phyloP scores from a whole-genome alignment of 768 basidiomycete species.

The Tricholoma saponaceum region DNA sequence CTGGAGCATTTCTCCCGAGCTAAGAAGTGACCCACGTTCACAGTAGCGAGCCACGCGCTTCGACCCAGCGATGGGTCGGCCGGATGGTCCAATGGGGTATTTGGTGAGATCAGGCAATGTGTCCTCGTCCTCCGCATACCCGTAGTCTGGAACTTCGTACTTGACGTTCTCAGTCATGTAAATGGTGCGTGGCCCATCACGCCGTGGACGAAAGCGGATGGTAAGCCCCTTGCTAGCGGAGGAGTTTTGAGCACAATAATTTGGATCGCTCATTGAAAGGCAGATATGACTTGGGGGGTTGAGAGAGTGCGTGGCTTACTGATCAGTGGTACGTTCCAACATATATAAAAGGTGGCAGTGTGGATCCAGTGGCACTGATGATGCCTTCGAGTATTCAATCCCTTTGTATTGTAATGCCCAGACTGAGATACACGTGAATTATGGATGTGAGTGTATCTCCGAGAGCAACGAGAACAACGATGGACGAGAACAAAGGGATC shows the following conservation, averaged over 20 bases:
- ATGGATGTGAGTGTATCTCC: not conserved
- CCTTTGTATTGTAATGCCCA: not conserved
- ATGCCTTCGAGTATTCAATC: not conserved
- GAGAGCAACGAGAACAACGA: not conserved
- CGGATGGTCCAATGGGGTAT: slow-evolving; percentile 2
- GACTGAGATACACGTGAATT: not conserved
- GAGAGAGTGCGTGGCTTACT: not conserved
- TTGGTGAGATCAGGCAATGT: not conserved
- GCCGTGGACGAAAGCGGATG: not conserved
- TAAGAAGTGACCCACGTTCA: not conserved
- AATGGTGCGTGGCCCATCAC: not conserved
- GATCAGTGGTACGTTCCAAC: not conserved
- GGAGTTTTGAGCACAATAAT: not conserved
- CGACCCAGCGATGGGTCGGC: slow-evolving; percentile 10
- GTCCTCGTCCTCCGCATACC: not conserved
- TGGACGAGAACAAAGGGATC: not conserved
- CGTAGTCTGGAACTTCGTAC: not conserved
- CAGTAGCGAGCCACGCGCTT: slow-evolving; percentile 9
- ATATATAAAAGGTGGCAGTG: not conserved
- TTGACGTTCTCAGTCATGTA: not conserved
- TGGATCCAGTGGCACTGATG: not conserved
- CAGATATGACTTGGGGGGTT: not conserved
- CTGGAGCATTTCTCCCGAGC: slow-evolving; percentile 17
- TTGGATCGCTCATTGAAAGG: not conserved
- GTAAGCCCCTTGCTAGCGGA: not conserved